These are phyloP conservation scores for Plantago lanceolata DNA, from an alignment of 305 asterid genomes.

Conservation along the genomic window DNA sequence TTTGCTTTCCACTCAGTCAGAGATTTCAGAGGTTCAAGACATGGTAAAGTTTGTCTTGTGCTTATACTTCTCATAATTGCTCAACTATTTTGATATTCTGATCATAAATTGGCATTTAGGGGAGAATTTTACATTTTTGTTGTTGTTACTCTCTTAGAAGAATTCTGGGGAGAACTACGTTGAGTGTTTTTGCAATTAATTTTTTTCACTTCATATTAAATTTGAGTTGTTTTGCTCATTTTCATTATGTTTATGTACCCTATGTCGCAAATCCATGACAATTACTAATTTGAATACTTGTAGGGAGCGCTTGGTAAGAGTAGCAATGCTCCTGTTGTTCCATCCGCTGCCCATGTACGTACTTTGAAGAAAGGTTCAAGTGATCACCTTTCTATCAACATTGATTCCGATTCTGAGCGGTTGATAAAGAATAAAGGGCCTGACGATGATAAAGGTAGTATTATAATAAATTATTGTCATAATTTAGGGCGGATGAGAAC, in stretches of 20 bases:
- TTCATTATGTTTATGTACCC: background rate
- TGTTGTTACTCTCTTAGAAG: background rate
- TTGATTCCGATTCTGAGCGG: constrained; percentile 78
- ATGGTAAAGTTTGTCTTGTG: constrained; percentile 47
- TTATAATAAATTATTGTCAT: background rate
- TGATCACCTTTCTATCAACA: constrained; percentile 81
- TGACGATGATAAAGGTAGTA: constrained; percentile 82
- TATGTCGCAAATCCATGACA: background rate
- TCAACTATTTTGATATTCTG: constrained; percentile 12
- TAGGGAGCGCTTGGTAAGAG: constrained; percentile 62
- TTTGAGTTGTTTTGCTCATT: background rate
- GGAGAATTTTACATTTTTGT: background rate
- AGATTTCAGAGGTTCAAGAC: constrained; percentile 92
- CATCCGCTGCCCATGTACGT: constrained; percentile 81
- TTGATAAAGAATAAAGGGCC: constrained; percentile 52
- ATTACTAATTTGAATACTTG: constrained; percentile 24
- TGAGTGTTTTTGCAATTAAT: background rate
- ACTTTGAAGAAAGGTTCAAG: constrained; percentile 80
- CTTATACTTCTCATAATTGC: constrained; percentile 15
- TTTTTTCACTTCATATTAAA: too few species aligned
- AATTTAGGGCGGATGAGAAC: background rate
- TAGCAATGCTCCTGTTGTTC: constrained; percentile 45
- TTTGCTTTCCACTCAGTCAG: constrained; percentile 57
- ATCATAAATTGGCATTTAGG: background rate
- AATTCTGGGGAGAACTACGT: background rate